Evolutionary conservation across 2,329 filamentous ascomycete species (phyloP), one percentile per base, ranked within the genome.

Genomic region (Karstenula rhodostoma): DNA sequence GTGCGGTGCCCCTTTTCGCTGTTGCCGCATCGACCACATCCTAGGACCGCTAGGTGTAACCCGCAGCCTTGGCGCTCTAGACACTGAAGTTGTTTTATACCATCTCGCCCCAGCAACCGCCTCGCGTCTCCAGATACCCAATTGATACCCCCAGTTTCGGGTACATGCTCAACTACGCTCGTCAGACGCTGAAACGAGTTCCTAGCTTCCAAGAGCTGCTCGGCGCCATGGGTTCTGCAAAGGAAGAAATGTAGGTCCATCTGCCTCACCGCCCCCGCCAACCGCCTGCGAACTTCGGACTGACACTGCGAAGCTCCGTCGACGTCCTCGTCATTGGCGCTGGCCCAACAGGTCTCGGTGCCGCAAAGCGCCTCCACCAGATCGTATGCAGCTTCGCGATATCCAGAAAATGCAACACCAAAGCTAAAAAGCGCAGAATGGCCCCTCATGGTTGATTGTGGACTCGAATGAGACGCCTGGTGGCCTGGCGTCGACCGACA

Each of bases 281-380:
- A 27, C 55, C 58, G 35, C 47, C 52, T 32, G 29, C 44, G 23
- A 52, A 50, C 54, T 49, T 64, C 50, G 44, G 62, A 56, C 65
- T 73, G 67, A 78, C 72, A 33, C 27, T 52, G 29, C 51, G 49
- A 80, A 96, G 93, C 80, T 90, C 93, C 76, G 93, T 98, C 79
- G 95, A 99, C 83, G 91, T 99, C 72, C 92, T 99, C 78, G 89
- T 99, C 81, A 97, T 98, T 84, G 95, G 95, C 78, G 94, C 94
- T 82, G 95, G 95, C 78, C 95, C 95, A 73, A 98, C 95, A 77
- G 95, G 95, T 82, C 88, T 98, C 72, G 95, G 95, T 86, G 95
- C 95, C 79, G 95, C 95, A 73, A 99, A 99, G 86, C 92, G 95
- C 79, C 88, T 99, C 69, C 91, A 98, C 82, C 95, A 99, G 83